phyloP scores from a whole-genome alignment of 805 yeast genomes.

The Candida manassasensis region DNA sequence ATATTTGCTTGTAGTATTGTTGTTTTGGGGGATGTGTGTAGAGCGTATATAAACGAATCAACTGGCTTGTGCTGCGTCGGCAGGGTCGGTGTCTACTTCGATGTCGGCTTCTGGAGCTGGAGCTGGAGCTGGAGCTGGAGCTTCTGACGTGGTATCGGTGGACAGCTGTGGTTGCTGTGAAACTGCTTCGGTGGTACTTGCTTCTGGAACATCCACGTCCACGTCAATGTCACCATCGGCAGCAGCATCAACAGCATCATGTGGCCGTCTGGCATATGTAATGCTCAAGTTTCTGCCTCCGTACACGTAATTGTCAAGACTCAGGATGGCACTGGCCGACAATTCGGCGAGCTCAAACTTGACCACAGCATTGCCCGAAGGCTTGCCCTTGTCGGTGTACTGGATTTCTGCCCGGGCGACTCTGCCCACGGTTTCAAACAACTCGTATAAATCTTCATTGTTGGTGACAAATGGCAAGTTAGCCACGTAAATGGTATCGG shows the following conservation, averaged over 20 bases:
- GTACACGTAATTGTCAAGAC: slow-evolving; percentile 74
- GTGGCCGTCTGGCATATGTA: slow-evolving; percentile 51
- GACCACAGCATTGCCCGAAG: slow-evolving; percentile 84
- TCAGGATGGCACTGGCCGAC: slow-evolving; percentile 71
- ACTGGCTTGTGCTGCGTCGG: too few species aligned
- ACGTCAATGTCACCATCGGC: background rate
- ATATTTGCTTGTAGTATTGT: too few species aligned
- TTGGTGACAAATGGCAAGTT: slow-evolving; percentile 91
- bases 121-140: background rate
- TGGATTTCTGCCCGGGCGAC: slow-evolving; percentile 76
- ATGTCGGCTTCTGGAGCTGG: slow-evolving; percentile 4
- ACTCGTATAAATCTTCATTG: slow-evolving; percentile 74
- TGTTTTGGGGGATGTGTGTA: too few species aligned
- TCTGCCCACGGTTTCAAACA: slow-evolving; percentile 79
- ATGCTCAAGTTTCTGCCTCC: slow-evolving; percentile 74
- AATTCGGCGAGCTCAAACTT: slow-evolving; percentile 60
- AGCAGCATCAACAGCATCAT: background rate
- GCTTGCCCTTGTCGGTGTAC: slow-evolving; percentile 53
- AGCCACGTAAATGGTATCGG: slow-evolving; percentile 52
- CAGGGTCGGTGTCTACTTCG: slow-evolving; percentile 3
- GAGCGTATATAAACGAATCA: too few species aligned
- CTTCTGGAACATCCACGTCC: background rate
- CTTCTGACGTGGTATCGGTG: slow-evolving; percentile 1
- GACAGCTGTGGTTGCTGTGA: background rate
- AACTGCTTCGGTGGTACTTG: background rate